Evolutionary conservation across 768 basidiomycete species (phyloP).

Genomic region (Amanita pseudoporphyria): DNA sequence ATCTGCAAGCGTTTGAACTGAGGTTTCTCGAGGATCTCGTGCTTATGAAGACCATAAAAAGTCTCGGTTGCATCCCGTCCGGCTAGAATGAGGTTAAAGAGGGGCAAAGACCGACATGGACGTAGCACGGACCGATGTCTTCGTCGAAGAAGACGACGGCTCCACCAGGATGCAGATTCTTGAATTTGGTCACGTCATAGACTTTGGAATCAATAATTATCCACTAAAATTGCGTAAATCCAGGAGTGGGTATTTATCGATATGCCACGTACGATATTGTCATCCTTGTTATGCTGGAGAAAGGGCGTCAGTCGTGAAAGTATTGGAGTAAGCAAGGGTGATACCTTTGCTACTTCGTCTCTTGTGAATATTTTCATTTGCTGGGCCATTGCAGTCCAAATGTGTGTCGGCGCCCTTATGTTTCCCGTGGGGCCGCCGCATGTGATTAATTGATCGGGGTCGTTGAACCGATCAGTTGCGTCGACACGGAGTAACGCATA

Average conservation of each 20-base stretch:
- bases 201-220: slow-evolving; percentile 80
- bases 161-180: slow-evolving; percentile 82
- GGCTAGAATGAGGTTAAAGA: slow-evolving; percentile 40
- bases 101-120: slow-evolving; percentile 23
- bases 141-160: slow-evolving; percentile 62
- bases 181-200: slow-evolving; percentile 77
- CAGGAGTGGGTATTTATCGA: background rate
- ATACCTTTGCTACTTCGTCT: slow-evolving; percentile 35
- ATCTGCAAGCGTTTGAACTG: slow-evolving; percentile 72
- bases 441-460: slow-evolving; percentile 1
- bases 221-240: slow-evolving; percentile 44
- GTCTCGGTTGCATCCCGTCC: slow-evolving; percentile 85
- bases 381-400: slow-evolving; percentile 22
- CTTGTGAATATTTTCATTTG: slow-evolving; percentile 28
- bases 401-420: background rate
- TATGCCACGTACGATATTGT: slow-evolving; percentile 52
- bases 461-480: no score
- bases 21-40: slow-evolving; percentile 75
- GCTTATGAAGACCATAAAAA: slow-evolving; percentile 86
- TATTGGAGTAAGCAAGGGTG: slow-evolving; percentile 1
- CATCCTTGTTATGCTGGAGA: slow-evolving; percentile 61
- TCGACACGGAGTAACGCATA: no score
- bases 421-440: background rate
- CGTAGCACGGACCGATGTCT: slow-evolving; percentile 56
- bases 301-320: slow-evolving; percentile 9